Base-by-base conservation (phyloP, 2,329 filamentous ascomycete species). In the Coccinonectria pachysandricola region DNA sequence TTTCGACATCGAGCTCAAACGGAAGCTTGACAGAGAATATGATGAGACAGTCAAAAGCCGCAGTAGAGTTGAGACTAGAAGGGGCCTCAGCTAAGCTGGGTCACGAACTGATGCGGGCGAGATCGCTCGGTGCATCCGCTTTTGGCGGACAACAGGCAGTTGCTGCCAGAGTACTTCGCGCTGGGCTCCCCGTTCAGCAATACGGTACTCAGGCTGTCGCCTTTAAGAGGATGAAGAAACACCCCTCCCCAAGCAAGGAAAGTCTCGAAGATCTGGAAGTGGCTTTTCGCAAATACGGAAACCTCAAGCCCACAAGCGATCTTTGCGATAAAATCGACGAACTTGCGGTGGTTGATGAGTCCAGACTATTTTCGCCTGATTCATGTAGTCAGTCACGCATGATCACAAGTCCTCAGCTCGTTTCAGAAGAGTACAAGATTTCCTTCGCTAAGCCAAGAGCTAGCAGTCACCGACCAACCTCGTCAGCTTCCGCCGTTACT, bases 161-260 rank as follows among this genome's bases (percentile, higher is more conserved):
- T 19, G 7, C 17, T 7, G 28, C 36, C 5, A 21, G 29, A 12
- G 27, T 36, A 20, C 24, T 23, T 22, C 26, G 31, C 8, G 24
- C 19, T 8, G 29, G 9, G 7, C 33, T 38, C 22, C 28, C 24
- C 9, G 23, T 22, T 3, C 18, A 11, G 12, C 24, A 15, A 5
- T 17, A 16, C 5, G 23, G 16, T 6, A 21, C 25, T 2, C 8
- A 38, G 8, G 9, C 28, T 8, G 19, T 16, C 6, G 26, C 21
- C 12, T 18, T 26, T 20, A 39, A 43, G 22, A 35, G 35, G 20
- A 40, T 46, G 10, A 64, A 64, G 46, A 64, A 63, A 30, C 59
- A 64, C 19, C 60, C 60, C 5, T 63, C 60, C 3, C 60, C 60
- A 3, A 60, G 53, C 43, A 62, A 62, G 31, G 43, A 48, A 15